Evolutionary conservation across 306 rosid species (phyloP).

Genomic region (Luffa aegyptiaca): DNA sequence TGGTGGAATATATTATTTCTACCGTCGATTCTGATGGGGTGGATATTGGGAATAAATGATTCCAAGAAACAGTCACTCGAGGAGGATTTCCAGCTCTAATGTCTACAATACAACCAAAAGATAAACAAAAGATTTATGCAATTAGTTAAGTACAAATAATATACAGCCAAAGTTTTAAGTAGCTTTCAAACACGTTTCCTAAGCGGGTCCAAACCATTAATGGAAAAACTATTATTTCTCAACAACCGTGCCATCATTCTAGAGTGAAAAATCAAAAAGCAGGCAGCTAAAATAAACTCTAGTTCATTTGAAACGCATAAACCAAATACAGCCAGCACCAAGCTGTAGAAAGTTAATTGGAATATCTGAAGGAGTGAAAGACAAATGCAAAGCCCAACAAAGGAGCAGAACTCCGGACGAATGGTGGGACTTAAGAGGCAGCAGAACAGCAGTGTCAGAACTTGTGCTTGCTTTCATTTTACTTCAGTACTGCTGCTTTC

Average conservation of each 20-base stretch:
- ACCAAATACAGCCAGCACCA: not conserved
- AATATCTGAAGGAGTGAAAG: not conserved
- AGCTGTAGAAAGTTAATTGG: not conserved
- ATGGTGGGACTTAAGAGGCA: constrained; percentile 9
- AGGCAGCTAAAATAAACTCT: not conserved
- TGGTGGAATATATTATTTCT: not conserved
- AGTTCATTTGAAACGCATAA: not conserved
- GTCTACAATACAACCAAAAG: not conserved
- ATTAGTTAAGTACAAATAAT: not conserved
- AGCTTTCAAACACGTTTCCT: not conserved
- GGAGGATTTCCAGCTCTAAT: not conserved
- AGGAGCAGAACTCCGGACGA: not conserved
- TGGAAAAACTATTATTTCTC: not conserved
- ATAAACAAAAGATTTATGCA: not conserved
- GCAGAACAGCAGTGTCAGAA: constrained; percentile 7
- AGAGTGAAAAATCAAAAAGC: not conserved
- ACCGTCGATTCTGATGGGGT: not conserved
- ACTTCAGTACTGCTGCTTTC: constrained; percentile 3
- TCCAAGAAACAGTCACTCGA: not conserved
- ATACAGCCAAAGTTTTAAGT: not conserved
- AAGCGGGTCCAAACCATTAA: not conserved
- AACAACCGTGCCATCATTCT: not conserved
- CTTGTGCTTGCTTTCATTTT: not conserved
- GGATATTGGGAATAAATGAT: not conserved
- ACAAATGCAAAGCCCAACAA: constrained; percentile 2